A percentile compares a stretch with the other conserved stretches of the same genome.
Conservation (phyloP, 768 basidiomycete genomes). For the Mycena albidolilacea region DNA sequence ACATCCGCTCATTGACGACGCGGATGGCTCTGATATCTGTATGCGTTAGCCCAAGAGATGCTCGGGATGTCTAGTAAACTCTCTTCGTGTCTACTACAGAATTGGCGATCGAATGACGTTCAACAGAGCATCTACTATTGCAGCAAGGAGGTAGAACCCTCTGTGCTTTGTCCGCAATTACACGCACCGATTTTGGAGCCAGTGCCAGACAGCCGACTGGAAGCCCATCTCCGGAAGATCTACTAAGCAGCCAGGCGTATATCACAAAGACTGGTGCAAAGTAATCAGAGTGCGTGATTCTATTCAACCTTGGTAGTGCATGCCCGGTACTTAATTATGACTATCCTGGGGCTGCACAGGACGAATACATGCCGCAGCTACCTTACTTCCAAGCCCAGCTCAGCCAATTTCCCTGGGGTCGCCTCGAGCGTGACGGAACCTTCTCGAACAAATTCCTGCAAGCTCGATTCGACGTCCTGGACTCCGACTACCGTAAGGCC, state of each 20-base stretch:
- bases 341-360: slow-evolving; percentile 5
- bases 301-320: background rate
- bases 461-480: slow-evolving; percentile 54
- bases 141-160: slow-evolving; percentile 28
- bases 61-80: slow-evolving; percentile 28
- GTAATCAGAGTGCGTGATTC: slow-evolving; percentile 47
- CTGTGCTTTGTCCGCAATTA: slow-evolving; percentile 1
- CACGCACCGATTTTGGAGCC: slow-evolving; percentile 5
- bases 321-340: slow-evolving; percentile 2
- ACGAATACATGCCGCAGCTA: slow-evolving; percentile 54
- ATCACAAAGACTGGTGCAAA: slow-evolving; percentile 51
- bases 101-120: background rate
- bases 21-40: slow-evolving; percentile 2
- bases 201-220: slow-evolving; percentile 57
- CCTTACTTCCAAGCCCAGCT: slow-evolving; percentile 51
- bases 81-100: background rate
- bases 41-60: slow-evolving; percentile 28
- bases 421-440: slow-evolving; percentile 57
- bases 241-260: slow-evolving; percentile 36
- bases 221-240: slow-evolving; percentile 43
- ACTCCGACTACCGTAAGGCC: slow-evolving; percentile 45
- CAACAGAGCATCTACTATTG: slow-evolving; percentile 29
- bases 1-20: slow-evolving; percentile 6
- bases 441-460: slow-evolving; percentile 51
- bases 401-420: slow-evolving; percentile 59